Conservation (phyloP, 1,284 basidiomycete species). For the Pyrrhoderma noxium region DNA sequence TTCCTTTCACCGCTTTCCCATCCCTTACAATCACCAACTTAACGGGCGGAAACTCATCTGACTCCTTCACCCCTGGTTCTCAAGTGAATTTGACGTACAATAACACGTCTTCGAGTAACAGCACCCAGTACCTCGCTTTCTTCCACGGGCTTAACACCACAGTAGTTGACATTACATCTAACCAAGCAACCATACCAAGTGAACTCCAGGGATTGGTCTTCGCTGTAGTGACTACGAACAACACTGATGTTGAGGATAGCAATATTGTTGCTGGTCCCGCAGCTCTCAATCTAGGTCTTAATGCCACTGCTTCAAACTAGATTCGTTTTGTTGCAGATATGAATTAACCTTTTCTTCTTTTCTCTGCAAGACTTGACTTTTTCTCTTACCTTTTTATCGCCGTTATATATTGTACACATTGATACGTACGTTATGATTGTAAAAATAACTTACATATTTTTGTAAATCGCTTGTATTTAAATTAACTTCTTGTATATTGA, state of each 20-base stretch:
- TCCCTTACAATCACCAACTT: conserved; percentile 26
- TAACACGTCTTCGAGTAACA: conserved; percentile 21
- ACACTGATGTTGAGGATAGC: conserved; percentile 23
- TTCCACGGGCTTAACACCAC: conserved; percentile 31
- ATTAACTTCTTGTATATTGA: too few relatives aligned
- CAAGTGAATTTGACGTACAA: conserved; percentile 28
- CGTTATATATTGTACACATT: too few relatives aligned
- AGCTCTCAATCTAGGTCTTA: too few relatives aligned
- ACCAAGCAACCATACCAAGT: conserved; percentile 26
- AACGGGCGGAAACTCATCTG: background rate
- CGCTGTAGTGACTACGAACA: conserved; percentile 20
- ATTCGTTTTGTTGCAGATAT: too few relatives aligned
- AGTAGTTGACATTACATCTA: conserved; percentile 28
- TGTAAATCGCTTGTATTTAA: too few relatives aligned
- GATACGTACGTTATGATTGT: too few relatives aligned
- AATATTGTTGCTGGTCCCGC: conserved; percentile 32
- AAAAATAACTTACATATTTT: too few relatives aligned
- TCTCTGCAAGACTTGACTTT: too few relatives aligned
- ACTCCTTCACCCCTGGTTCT: conserved; percentile 22
- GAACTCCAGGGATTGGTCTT: conserved; percentile 22
- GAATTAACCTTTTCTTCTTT: too few relatives aligned
- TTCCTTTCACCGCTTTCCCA: conserved; percentile 37
- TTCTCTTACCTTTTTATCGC: too few relatives aligned
- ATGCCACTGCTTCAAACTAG: too few relatives aligned
- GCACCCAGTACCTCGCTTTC: conserved; percentile 33